Conservation (phyloP, 805 yeast genomes). For the Kodamaea kaohsiungensis region DNA sequence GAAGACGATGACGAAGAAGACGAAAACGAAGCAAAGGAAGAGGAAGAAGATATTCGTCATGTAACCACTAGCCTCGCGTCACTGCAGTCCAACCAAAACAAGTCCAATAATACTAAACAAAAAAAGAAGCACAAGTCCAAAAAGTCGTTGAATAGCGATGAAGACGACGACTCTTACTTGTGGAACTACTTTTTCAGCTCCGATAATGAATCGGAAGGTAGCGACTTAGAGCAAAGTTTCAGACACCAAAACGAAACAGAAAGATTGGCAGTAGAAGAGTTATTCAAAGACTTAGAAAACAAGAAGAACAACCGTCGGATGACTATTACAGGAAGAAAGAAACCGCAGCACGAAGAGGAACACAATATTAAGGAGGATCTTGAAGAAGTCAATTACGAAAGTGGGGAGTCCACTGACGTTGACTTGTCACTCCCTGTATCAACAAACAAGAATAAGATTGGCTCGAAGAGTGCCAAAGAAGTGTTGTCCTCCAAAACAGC, state of each 20-base stretch:
- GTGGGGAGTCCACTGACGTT: slow-evolving; percentile 94
- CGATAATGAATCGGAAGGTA: slow-evolving; percentile 32
- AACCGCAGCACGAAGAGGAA: slow-evolving; percentile 18
- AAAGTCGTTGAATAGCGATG: slow-evolving; percentile 29
- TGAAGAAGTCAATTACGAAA: slow-evolving; percentile 37
- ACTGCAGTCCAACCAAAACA: neutral
- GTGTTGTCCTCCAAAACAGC: slow-evolving; percentile 84
- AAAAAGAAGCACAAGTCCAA: slow-evolving; percentile 14
- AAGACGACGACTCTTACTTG: slow-evolving; percentile 68
- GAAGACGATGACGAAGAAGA: slow-evolving; percentile 1
- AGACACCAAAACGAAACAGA: slow-evolving; percentile 22
- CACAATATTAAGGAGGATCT: neutral
- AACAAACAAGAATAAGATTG: slow-evolving; percentile 49
- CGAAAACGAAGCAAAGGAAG: slow-evolving; percentile 6
- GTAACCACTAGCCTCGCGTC: neutral
- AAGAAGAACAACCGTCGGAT: slow-evolving; percentile 3
- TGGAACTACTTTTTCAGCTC: slow-evolving; percentile 71
- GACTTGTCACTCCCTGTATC: slow-evolving; percentile 72
- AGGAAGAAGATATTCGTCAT: slow-evolving; percentile 1
- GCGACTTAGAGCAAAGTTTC: slow-evolving; percentile 21
- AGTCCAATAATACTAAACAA: neutral
- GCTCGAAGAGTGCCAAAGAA: slow-evolving; percentile 87
- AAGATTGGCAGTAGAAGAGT: slow-evolving; percentile 21
- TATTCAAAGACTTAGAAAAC: slow-evolving; percentile 26
- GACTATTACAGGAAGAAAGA: slow-evolving; percentile 6